These are phyloP conservation scores for Botryococcus braunii DNA, from an alignment of 163 green algal species.

Conservation along the genomic window DNA sequence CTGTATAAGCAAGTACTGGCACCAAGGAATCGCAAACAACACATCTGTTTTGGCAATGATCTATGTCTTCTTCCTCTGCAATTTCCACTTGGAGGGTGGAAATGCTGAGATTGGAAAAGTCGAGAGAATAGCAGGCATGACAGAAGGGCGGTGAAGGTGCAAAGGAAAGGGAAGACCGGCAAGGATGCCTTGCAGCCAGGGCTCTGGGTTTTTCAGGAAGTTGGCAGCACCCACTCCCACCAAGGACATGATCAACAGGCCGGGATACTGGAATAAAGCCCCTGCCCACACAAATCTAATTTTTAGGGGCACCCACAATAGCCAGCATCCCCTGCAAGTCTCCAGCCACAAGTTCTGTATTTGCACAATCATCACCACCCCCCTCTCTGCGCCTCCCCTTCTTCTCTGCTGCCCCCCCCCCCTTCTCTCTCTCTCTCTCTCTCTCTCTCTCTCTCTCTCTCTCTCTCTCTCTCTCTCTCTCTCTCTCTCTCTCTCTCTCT, in stretches of 20 bases:
- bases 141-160: no score
- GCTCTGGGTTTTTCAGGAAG: conserved; percentile 42
- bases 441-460: neutral
- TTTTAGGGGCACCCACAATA: neutral
- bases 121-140: no score
- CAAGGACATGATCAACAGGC: conserved; percentile 71
- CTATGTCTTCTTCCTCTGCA: no score
- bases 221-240: conserved; percentile 63
- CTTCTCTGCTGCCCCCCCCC: neutral
- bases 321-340: neutral
- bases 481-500: no score
- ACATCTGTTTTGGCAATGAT: no score
- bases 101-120: no score
- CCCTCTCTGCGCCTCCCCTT: neutral
- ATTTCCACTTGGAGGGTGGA: no score
- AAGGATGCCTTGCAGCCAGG: conserved; percentile 41
- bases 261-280: conserved; percentile 81
- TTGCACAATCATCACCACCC: no score
- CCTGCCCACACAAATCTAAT: conserved; percentile 5
- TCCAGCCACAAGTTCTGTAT: neutral
- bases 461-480: neutral
- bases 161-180: neutral
- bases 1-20: no score
- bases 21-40: no score
- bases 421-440: neutral